Conservation (phyloP, 2,329 filamentous ascomycete species). For the Sarocladiaceae sp. region DNA sequence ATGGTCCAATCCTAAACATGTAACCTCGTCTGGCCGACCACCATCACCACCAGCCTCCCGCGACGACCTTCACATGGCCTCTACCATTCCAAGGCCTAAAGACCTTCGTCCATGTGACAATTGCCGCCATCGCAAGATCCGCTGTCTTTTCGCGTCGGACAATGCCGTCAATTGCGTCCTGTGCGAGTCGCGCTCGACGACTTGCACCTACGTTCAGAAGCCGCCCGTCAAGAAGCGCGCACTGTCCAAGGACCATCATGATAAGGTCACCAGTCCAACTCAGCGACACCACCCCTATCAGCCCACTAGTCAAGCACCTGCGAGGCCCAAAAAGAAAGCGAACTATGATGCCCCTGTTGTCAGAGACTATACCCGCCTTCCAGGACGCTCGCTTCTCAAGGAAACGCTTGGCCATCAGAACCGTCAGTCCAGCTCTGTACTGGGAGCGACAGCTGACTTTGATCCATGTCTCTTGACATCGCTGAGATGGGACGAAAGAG, state of each 20-base stretch:
- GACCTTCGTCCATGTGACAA: slow-evolving; percentile 14
- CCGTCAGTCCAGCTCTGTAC: slow-evolving; percentile 12
- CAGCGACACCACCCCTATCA: slow-evolving; percentile 4
- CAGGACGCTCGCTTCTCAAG: slow-evolving; percentile 11
- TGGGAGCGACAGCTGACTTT: slow-evolving; percentile 12
- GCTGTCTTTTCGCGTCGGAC: slow-evolving; percentile 13
- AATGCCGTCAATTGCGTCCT: slow-evolving; percentile 11
- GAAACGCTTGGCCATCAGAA: slow-evolving; percentile 14
- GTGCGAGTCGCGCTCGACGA: slow-evolving; percentile 10
- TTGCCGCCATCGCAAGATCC: slow-evolving; percentile 15
- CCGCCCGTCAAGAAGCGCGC: slow-evolving; percentile 12
- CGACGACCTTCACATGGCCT: slow-evolving; percentile 1
- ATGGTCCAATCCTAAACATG: no score
- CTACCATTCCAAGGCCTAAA: background rate
- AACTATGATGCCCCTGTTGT: slow-evolving; percentile 6
- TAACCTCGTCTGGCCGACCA: background rate
- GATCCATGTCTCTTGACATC: slow-evolving; percentile 10
- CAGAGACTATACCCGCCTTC: slow-evolving; percentile 11
- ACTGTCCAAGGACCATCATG: slow-evolving; percentile 5
- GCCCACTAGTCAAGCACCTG: background rate
- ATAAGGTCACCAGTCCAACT: background rate
- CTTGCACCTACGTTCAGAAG: slow-evolving; percentile 12
- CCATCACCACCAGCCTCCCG: background rate
- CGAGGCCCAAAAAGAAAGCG: slow-evolving; percentile 4
- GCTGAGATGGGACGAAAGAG: slow-evolving; percentile 11